Conservation (phyloP, 192 early-diverging fungal species). For the Chytriomyces hyalinus region DNA sequence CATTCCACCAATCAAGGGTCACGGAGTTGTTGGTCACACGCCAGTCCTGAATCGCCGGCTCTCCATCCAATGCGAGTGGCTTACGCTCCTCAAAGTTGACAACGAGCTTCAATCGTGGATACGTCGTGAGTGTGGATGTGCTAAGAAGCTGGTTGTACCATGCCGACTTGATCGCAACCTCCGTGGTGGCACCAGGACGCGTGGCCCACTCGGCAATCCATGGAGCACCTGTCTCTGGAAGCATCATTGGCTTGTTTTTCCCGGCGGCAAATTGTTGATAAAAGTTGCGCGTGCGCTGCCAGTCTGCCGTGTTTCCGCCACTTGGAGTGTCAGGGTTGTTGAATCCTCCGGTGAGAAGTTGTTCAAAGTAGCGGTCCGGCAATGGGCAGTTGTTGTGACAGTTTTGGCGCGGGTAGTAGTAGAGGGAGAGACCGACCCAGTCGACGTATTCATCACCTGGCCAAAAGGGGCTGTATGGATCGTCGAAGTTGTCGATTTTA, state of each 20-base stretch:
- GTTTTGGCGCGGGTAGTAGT: conserved; percentile 40
- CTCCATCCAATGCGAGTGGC: conserved; percentile 25
- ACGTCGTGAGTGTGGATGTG: conserved; percentile 10
- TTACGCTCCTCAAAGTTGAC: conserved; percentile 56
- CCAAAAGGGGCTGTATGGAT: conserved; percentile 52
- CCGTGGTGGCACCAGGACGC: conserved; percentile 13
- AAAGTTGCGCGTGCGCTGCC: conserved; percentile 43
- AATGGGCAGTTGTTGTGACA: conserved; percentile 25
- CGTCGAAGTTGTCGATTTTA: conserved; percentile 37
- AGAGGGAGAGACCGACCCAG: conserved; percentile 54
- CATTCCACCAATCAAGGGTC: conserved; percentile 29
- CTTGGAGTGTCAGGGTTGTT: conserved; percentile 12
- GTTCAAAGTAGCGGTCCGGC: conserved; percentile 16
- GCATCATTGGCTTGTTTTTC: conserved; percentile 49
- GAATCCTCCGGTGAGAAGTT: conserved; percentile 10
- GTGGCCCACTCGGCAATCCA: conserved; percentile 20
- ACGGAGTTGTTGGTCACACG: conserved; percentile 27
- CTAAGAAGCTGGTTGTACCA: conserved; percentile 48
- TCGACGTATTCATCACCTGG: conserved; percentile 54
- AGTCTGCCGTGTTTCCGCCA: background rate
- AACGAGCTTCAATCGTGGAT: conserved; percentile 43
- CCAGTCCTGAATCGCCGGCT: conserved; percentile 31
- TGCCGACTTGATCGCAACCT: conserved; percentile 43
- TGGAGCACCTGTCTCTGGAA: conserved; percentile 48
- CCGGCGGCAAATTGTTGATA: conserved; percentile 47